Base-by-base conservation (phyloP, 2,329 filamentous ascomycete species). In the Diaporthe vaccinii region DNA sequence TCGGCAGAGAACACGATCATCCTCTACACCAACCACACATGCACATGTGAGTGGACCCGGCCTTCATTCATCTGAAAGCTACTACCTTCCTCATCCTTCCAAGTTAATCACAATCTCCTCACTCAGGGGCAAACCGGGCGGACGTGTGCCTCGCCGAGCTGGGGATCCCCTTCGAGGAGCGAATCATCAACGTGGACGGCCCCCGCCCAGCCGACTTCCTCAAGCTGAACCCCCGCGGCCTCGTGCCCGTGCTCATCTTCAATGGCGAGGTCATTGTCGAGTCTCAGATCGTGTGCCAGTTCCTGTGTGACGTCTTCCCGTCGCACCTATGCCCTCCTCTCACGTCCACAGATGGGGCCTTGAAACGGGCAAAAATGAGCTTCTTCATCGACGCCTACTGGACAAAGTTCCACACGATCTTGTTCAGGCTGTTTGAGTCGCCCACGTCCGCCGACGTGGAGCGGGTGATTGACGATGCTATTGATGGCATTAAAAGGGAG, bases 191-290 rank as follows among this genome's bases (percentile, higher is more conserved):
- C 81, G 86, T 96, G 61, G 83, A 84, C 76, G 88, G 84, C 20
- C 93, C 94, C 0, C 90, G 94, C 7, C 90, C 93, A 39, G 86
- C 89, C 65, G 93, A 91, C 86, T 96, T 95, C 80, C 88, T 95
- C 8, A 86, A 91, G 57, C 85, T 96, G 80, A 95, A 95, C 84
- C 93, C 93, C 78, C 91, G 93, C 74, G 94, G 93, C 25, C 89
- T 94, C 6, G 93, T 96, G 10, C 94, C 94, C 1, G 85, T 90
- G 0, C 84, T 96, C 73, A 87, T 89, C n/a, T 93, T 93, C 84
- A 87, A 90, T 74, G 87, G 86, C 74, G 87, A 92, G 75, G 92
- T 93, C 79, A 86, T 95, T 80, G 90, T 89, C 67, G 94, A 96
- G 81, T 94, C 92, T 5, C 90, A 85, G 76, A 89, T 95, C 76